Percentiles rank a stretch among this genome's conserved stretches.
Conservation (phyloP, 768 basidiomycete species). For the Ramaria sp. region DNA sequence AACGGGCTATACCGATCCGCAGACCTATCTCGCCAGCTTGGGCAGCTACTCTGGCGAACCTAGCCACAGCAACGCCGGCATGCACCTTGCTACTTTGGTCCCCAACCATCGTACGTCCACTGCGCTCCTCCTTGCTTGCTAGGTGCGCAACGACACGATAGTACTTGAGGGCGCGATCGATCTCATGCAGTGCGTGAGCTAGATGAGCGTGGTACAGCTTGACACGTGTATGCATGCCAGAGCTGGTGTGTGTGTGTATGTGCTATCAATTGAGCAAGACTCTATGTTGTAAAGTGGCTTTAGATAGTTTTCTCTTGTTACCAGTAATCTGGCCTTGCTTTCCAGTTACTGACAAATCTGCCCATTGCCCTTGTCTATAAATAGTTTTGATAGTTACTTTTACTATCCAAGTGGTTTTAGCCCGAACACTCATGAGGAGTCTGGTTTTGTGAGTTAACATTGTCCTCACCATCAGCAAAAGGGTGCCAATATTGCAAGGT, state of each 20-base stretch:
- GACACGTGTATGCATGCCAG: constrained; percentile 47
- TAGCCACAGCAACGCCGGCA: constrained; percentile 3
- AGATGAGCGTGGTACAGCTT: constrained; percentile 64
- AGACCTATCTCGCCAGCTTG: constrained; percentile 42
- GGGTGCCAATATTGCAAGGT: too few species aligned
- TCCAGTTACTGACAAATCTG: too few species aligned
- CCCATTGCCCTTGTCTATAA: too few species aligned
- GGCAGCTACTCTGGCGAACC: constrained; percentile 38
- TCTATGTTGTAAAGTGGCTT: too few species aligned
- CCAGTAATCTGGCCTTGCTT: too few species aligned
- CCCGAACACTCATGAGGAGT: too few species aligned
- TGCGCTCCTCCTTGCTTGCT: constrained; percentile 19
- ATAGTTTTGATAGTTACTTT: too few species aligned
- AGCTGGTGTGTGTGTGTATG: constrained; percentile 50
- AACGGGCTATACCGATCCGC: constrained; percentile 31
- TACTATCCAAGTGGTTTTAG: too few species aligned
- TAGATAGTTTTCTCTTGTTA: too few species aligned
- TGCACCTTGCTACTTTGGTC: not conserved
- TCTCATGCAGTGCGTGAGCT: constrained; percentile 51
- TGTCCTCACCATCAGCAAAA: too few species aligned
- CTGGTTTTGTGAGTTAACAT: too few species aligned
- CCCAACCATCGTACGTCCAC: not conserved
- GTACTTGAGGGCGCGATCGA: constrained; percentile 43
- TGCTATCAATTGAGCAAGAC: constrained; percentile 42
- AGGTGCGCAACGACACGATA: constrained; percentile 54